Base-by-base conservation (phyloP, 2,329 filamentous ascomycete genomes). In the Microdochium bolleyi region DNA sequence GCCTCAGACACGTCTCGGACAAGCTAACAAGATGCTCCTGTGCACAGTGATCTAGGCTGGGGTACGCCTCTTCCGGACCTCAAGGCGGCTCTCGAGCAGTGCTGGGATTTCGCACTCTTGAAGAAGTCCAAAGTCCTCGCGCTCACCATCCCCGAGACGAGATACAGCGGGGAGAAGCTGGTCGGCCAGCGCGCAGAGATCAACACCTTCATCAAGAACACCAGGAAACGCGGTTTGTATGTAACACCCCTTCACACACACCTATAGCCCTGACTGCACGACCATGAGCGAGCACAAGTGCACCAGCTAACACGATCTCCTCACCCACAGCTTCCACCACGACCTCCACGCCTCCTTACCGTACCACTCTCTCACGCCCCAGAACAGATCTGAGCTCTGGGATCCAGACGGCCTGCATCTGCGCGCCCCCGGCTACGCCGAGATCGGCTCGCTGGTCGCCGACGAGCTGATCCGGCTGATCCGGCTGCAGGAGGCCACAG, bases 101-200 rank as follows among this genome's bases (percentile, higher is more conserved):
- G 71, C 37, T 87, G 79, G 75, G 64, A 71, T 46, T 64, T 79
- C 2, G 71, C 78, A 1, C 69, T 84, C 1, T 60, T 64, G 1
- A 70, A 71, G 25, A 74, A 74, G 11, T 71, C 72, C 58, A 80
- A 80, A 54, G 77, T 87, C 9, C 74, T 88, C 2, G 82, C 82
- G 3, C 70, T 87, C 49, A 87, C 83, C 0, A 72, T 88, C 2
- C 82, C 81, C 0, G 83, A 85, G 57, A 73, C 73, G 24, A 62
- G 65, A 7, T 52, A 59, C 24, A 60, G 58, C 22, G 56, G 56
- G 7, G 57, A 61, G n/a, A 57, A 57, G 22, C 52, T 74, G 21
- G 64, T 66, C 19, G 55, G 57, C 25, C 63, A 60, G 34, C 70
- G 80, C 5, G 64, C 72, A 24, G 60, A 66, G 22, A 64, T 87